These are phyloP conservation scores for Brachypodium distachyon DNA, from an alignment of 202 grass and related monocot species.

Conservation along the genomic window DNA sequence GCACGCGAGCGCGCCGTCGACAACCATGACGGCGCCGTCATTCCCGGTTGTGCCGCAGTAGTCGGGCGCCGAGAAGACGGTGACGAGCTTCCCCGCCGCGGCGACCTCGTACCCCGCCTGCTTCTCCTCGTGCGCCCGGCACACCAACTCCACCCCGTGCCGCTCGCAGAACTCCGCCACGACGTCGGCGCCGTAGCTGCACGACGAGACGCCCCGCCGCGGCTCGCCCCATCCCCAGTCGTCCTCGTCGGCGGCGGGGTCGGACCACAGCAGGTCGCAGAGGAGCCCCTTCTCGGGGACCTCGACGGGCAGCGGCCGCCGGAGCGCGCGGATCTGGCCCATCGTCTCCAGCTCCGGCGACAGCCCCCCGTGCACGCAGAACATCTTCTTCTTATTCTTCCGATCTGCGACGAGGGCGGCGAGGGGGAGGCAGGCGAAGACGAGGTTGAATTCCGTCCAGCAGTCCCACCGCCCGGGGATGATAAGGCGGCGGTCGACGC, in stretches of 20 bases:
- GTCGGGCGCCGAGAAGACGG: not conserved
- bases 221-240: conserved; percentile 24
- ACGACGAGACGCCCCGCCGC: conserved; percentile 4
- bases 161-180: conserved; percentile 23
- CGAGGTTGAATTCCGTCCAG: conserved; percentile 25
- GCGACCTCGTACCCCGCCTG: conserved; percentile 40
- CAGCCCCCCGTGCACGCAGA: conserved; percentile 48
- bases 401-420: conserved; percentile 16
- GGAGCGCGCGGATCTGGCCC: conserved; percentile 2
- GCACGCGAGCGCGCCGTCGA: conserved; percentile 20
- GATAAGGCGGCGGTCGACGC: conserved; percentile 31
- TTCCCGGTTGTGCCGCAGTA: not conserved
- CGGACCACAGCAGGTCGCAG: conserved; percentile 46
- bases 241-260: conserved; percentile 15
- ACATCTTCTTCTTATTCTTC: not conserved
- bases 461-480: conserved; percentile 17
- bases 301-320: not conserved
- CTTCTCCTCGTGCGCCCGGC: conserved; percentile 39
- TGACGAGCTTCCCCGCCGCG: conserved; percentile 22
- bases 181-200: conserved; percentile 34
- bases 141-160: conserved; percentile 29
- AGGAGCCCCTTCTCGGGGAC: conserved; percentile 29
- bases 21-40: conserved; percentile 20
- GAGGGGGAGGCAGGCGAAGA: conserved; percentile 41
- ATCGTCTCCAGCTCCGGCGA: conserved; percentile 34